Evolutionary conservation across 2,329 filamentous ascomycete species (phyloP).

Genomic region (Huntiella bhutanensis): DNA sequence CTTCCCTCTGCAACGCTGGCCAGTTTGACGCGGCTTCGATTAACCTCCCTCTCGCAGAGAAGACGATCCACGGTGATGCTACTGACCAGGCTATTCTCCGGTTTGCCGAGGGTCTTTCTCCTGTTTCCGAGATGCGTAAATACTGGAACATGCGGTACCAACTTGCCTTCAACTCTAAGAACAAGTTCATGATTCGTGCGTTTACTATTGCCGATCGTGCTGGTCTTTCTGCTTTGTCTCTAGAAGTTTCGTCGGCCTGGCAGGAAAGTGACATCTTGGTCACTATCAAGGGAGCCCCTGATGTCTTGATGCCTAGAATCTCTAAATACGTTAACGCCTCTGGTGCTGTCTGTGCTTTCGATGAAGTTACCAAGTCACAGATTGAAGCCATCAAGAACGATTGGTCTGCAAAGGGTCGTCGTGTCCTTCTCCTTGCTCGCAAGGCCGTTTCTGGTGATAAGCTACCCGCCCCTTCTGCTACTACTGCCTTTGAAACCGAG

Average conservation of each 20-base stretch:
- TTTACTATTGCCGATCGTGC: slow-evolving; percentile 55
- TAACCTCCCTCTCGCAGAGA: slow-evolving; percentile 57
- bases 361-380: slow-evolving; percentile 46
- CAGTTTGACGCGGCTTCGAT: slow-evolving; percentile 42
- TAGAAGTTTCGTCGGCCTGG: slow-evolving; percentile 96
- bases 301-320: slow-evolving; percentile 82
- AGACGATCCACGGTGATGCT: slow-evolving; percentile 71
- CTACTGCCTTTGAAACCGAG: slow-evolving; percentile 65
- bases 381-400: slow-evolving; percentile 65
- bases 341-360: slow-evolving; percentile 58
- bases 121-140: slow-evolving; percentile 40
- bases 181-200: slow-evolving; percentile 33
- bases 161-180: slow-evolving; percentile 41
- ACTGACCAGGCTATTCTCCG: slow-evolving; percentile 87
- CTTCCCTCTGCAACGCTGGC: slow-evolving; percentile 74
- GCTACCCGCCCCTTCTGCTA: slow-evolving; percentile 52
- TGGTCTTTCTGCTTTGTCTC: slow-evolving; percentile 91
- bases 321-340: slow-evolving; percentile 57
- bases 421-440: slow-evolving; percentile 82
- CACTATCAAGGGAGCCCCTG: slow-evolving; percentile 84
- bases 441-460: slow-evolving; percentile 56
- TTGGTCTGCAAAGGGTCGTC: slow-evolving; percentile 81
- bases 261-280: slow-evolving; percentile 61
- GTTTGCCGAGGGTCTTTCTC: slow-evolving; percentile 85
- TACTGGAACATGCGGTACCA: slow-evolving; percentile 48